Percentiles rank a stretch among this genome's conserved stretches.
phyloP scores from a whole-genome alignment of 495 filamentous ascomycete genomes.

The Trichoderma erinaceum region DNA sequence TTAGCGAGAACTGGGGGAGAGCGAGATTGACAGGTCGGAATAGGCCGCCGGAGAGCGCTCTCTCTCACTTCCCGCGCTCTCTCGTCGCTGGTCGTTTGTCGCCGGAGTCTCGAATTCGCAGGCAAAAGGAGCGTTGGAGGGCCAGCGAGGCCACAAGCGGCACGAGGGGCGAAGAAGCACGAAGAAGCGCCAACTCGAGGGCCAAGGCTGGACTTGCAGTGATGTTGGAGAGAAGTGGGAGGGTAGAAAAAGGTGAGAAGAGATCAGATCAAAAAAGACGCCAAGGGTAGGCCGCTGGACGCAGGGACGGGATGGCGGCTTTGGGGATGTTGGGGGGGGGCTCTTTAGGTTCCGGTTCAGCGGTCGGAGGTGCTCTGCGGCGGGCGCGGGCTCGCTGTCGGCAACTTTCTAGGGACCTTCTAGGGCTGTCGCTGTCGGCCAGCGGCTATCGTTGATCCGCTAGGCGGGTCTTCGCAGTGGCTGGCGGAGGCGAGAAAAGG shows the following conservation, averaged over 20 bases:
- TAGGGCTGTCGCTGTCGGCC: no score
- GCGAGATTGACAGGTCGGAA: neutral
- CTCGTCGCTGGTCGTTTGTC: neutral
- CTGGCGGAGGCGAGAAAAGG: no score
- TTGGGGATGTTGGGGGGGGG: neutral
- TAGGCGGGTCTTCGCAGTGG: no score
- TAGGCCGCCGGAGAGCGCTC: neutral
- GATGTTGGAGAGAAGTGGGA: neutral
- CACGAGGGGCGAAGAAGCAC: neutral
- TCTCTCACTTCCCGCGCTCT: neutral
- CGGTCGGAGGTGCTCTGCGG: no score
- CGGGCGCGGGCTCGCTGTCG: no score
- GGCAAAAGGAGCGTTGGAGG: neutral
- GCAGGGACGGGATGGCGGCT: conserved; percentile 13
- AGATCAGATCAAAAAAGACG: conserved; percentile 5
- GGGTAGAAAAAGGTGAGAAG: neutral
- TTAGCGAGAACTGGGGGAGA: conserved; percentile 2
- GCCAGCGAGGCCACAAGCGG: conserved; percentile 2
- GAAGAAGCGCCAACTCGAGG: neutral
- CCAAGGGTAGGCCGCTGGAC: conserved; percentile 2
- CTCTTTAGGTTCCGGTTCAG: no score
- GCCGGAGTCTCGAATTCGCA: neutral
- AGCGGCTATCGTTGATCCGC: no score
- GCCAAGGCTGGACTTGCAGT: neutral
- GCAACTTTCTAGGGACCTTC: no score